Percentiles rank a stretch among this genome's conserved stretches.
These are phyloP conservation scores for Moricandia moricandioides DNA, from an alignment of 345 rosid genomes.

Conservation along the genomic window DNA sequence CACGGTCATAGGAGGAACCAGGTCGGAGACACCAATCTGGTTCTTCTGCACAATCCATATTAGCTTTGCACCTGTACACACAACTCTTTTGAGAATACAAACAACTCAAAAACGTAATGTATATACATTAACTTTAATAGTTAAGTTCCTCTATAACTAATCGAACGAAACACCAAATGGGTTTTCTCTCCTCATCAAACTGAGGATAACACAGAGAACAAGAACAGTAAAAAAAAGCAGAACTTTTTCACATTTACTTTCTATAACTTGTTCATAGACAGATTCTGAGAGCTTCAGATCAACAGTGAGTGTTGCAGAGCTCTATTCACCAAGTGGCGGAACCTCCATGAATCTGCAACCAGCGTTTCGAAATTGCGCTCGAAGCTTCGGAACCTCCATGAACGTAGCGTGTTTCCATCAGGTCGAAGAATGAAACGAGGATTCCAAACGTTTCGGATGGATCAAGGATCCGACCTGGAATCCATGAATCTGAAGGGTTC, in stretches of 20 bases:
- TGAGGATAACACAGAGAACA: background rate
- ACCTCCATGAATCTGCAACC: constrained; percentile 13
- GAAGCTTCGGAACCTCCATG: constrained; percentile 35
- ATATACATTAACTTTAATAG: background rate
- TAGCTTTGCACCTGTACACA: constrained; percentile 15
- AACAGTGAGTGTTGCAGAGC: constrained; percentile 26
- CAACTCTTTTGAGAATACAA: background rate
- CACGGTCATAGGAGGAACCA: background rate
- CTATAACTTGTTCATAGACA: constrained; percentile 8
- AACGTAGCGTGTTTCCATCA: constrained; percentile 25
- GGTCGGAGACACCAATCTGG: constrained; percentile 9
- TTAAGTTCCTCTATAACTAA: background rate
- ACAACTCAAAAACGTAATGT: background rate
- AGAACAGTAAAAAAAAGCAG: background rate
- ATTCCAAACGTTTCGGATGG: constrained; percentile 5
- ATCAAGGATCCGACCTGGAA: constrained; percentile 32
- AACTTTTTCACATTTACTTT: constrained; percentile 16
- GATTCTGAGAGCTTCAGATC: constrained; percentile 8
- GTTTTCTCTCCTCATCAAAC: background rate
- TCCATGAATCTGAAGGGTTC: too few relatives aligned
- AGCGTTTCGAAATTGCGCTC: constrained; percentile 25
- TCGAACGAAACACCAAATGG: background rate
- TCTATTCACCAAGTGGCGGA: constrained; percentile 22
- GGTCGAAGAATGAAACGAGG: constrained; percentile 28
- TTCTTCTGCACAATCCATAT: constrained; percentile 16